Evolutionary conservation across 345 rosid species (phyloP), one percentile per base, ranked within the genome.

Genomic region (Populus tremula): DNA sequence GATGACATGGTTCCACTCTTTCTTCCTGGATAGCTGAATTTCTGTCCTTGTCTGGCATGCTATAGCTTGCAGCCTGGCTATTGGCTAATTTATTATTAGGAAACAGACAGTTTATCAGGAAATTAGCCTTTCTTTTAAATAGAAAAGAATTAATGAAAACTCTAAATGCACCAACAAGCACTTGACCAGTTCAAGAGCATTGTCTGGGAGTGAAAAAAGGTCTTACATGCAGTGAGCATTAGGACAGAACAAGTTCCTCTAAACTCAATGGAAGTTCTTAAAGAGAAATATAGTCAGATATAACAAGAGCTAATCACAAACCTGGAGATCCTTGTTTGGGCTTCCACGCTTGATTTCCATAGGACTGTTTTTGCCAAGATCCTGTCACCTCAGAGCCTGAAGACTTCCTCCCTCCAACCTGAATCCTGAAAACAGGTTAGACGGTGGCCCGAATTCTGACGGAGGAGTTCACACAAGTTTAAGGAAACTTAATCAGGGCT

Each of bases 1-100:
- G 85, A 77, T 91, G 88, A 76, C 93, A 94, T 38, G 94, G 93
- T 25, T 83, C 86, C 54, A 39, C 83, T 78, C 81, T 85, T 76
- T 86, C 93, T 84, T 91, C 90, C 76, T 70, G 79, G 71, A 84
- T 86, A 21, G 72, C 72, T 20, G 71, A 67, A 45, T 61, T 84
- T 65, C 77, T 84, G 29, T 89, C 84, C 81, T 75, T 85, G 80
- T 82, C 73, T 59, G 71, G 67, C 23, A 43, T 79, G 87, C 49
- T 79, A 70, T 76, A 68, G 76, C 77, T 77, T 45, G 79, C 81
- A 67, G 76, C 79, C 76, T 84, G 90, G 14, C 80, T 43, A 76
- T 16, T 23, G 45, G 76, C 97, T 92, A 78, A 50, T 56, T 79
- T 33, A 29, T n/a, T 14, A 39, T 29, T 59, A 16, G 12, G 21